Evolutionary conservation across 768 basidiomycete genomes (phyloP).

Genomic region (Amanita fuliginea): DNA sequence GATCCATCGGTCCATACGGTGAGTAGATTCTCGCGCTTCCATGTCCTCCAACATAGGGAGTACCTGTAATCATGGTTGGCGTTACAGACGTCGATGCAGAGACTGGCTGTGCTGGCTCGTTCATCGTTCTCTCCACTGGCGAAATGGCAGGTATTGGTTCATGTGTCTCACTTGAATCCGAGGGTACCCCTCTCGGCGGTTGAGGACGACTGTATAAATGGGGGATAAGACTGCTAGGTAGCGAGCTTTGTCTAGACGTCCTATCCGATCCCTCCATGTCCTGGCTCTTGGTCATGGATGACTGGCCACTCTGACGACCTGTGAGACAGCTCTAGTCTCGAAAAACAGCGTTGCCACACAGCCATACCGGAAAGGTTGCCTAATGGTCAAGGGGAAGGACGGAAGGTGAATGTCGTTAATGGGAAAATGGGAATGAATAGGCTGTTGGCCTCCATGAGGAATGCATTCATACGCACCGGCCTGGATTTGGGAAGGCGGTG

Average conservation of each 20-base stretch:
- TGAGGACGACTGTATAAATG: conserved; percentile 32
- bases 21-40: conserved; percentile 1
- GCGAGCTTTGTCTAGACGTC: conserved; percentile 28
- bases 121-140: conserved; percentile 3
- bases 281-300: background rate
- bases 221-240: conserved; percentile 40
- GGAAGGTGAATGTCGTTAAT: conserved; percentile 24
- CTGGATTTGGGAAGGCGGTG: conserved; percentile 9
- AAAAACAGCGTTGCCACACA: conserved; percentile 12
- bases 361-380: conserved; percentile 14
- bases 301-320: conserved; percentile 10
- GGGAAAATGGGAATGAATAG: conserved; percentile 19
- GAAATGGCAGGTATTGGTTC: conserved; percentile 8
- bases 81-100: background rate
- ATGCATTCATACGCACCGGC: conserved; percentile 25
- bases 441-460: conserved; percentile 17
- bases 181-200: conserved; percentile 16
- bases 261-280: conserved; percentile 18
- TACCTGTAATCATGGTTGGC: conserved; percentile 10
- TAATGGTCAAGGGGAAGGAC: conserved; percentile 5
- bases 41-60: conserved; percentile 5
- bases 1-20: conserved; percentile 1
- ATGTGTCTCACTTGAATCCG: conserved; percentile 14
- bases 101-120: background rate
- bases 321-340: conserved; percentile 7